Evolutionary conservation across 345 rosid species (phyloP).

Genomic region (Salix koriyanagi): DNA sequence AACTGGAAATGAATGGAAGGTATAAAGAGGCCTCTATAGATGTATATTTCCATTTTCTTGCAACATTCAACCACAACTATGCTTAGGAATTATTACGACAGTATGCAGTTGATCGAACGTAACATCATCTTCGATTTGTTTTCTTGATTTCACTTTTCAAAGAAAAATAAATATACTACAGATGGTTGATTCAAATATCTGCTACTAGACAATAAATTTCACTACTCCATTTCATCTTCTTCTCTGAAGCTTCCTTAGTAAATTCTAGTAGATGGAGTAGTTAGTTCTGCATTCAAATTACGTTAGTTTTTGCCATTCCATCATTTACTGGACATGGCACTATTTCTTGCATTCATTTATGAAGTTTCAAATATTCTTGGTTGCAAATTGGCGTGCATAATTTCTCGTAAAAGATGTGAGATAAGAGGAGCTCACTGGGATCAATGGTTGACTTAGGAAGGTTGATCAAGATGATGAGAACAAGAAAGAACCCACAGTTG

Average conservation of each 20-base stretch:
- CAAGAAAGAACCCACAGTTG: conserved; percentile 72
- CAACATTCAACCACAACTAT: neutral
- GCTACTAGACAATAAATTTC: neutral
- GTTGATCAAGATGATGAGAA: conserved; percentile 63
- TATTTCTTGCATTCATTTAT: neutral
- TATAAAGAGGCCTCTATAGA: neutral
- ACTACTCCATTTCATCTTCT: neutral
- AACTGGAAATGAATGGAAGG: neutral
- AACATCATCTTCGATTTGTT: neutral
- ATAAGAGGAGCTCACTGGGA: conserved; percentile 52
- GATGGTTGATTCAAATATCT: neutral
- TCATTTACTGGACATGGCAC: neutral
- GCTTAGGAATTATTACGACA: neutral
- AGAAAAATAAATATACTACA: neutral
- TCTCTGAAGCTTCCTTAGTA: neutral
- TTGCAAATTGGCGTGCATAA: neutral
- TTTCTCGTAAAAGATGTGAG: neutral
- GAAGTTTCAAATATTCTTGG: neutral
- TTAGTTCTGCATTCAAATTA: neutral
- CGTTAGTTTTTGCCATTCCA: neutral
- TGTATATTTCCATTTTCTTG: neutral
- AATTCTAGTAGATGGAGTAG: neutral
- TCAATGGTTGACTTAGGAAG: conserved; percentile 58
- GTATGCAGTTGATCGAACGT: neutral
- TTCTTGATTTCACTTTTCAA: neutral